Base-by-base conservation (phyloP, 306 rosid genomes). In the Castanea crenata region DNA sequence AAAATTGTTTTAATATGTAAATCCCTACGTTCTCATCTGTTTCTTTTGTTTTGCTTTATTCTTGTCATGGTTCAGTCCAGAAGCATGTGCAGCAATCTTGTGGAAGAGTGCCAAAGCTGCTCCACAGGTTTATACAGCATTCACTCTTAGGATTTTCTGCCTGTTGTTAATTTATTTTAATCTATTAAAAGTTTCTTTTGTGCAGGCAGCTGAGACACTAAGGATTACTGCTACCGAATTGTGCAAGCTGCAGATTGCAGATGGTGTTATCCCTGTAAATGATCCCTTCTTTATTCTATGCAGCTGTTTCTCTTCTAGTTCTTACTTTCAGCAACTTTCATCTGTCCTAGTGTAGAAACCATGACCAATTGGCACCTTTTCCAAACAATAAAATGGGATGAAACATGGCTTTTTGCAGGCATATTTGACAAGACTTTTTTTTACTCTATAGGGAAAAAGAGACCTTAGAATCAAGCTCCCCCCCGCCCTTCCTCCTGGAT, bases 41-140 rank as follows among this genome's bases (percentile, higher is more conserved):
- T 16, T 76, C 81, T 74, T 81, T 56, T 65, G 69, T 74, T 85
- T 86, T 65, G 73, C 85, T 80, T 80, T 78, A 68, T 85, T 82
- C 78, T 75, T 87, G 10, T 71, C 78, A 29, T 74, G 82, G 77
- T 88, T 51, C 72, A 95, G 99, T 83, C 99, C 99, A 6, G 99
- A 95, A 83, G 99, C 98, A 68, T 90, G 98, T 83, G 99, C 98
- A 56, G 99, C 98, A 56, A 95, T 95, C 92, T 88, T 95, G 89
- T 95, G 94, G 94, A 95, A 93, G 92, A 88, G 16, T 82, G 77
- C 98, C 44, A 95, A 91, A 90, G 98, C 94, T 73, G 71, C 99
- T 81, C 98, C 99, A 49, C 75, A 86, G 99, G 99, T 93, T 80
- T 64, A 41, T 74, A 65, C 31, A 6, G 68, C 16, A 71, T 75